These are phyloP conservation scores for Amphicarpaea edgeworthii DNA, from an alignment of 306 rosid genomes.

Conservation along the genomic window DNA sequence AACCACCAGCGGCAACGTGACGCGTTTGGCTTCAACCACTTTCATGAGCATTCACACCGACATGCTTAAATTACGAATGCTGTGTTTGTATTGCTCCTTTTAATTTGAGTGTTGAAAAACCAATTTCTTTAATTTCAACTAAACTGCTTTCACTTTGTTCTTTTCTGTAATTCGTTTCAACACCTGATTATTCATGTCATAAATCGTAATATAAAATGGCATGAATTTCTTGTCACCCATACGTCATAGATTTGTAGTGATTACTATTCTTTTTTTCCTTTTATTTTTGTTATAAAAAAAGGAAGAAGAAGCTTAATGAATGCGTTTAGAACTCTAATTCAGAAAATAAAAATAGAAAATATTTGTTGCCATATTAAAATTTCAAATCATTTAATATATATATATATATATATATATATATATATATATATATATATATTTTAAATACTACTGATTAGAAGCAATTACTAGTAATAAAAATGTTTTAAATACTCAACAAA, in stretches of 20 bases:
- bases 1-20: background rate
- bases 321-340: background rate
- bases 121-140: background rate
- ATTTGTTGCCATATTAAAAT: background rate
- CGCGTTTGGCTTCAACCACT: slow-evolving; percentile 29
- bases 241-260: slow-evolving; percentile 36
- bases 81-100: background rate
- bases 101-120: slow-evolving; percentile 7
- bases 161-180: background rate
- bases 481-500: background rate
- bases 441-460: no score
- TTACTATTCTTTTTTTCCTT: background rate
- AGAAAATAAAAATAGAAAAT: background rate
- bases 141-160: background rate
- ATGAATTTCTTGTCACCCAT: slow-evolving; percentile 33
- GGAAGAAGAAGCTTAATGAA: no score
- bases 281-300: background rate
- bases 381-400: no score
- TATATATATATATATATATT: no score
- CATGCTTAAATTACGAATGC: slow-evolving; percentile 1
- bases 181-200: background rate
- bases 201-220: background rate
- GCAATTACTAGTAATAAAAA: background rate
- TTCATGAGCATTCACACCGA: slow-evolving; percentile 13
- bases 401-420: no score